Conservation (phyloP, 176 grass and related monocot genomes). For the Panicum miliaceum region DNA sequence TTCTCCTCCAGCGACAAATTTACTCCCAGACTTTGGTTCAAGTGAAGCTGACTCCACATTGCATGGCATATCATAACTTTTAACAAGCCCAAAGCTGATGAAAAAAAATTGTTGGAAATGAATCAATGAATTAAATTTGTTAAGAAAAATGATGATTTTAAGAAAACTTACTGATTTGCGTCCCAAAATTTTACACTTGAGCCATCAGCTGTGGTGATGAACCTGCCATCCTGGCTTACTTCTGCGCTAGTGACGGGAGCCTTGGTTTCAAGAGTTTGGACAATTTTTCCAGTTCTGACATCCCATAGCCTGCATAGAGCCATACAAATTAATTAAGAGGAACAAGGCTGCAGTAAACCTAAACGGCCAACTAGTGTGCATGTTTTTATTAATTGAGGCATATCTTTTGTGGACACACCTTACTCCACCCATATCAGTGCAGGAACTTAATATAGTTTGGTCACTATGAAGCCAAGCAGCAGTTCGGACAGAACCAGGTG, state of each 20-base stretch:
- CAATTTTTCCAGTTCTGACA: constrained; percentile 90
- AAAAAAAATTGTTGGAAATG: constrained; percentile 26
- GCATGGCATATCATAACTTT: constrained; percentile 97
- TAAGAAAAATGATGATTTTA: constrained; percentile 3
- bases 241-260: constrained; percentile 90
- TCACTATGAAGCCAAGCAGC: constrained; percentile 96
- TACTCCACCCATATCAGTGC: constrained; percentile 94
- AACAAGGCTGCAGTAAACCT: background rate
- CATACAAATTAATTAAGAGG: constrained; percentile 19
- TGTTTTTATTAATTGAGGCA: background rate
- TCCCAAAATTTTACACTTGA: constrained; percentile 98
- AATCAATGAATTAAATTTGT: background rate
- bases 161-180: constrained; percentile 79
- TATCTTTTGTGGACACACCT: constrained; percentile 54
- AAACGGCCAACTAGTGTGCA: background rate
- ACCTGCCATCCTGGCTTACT: constrained; percentile 93
- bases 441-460: constrained; percentile 90
- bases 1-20: constrained; percentile 94
- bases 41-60: constrained; percentile 95
- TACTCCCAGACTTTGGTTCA: constrained; percentile 82
- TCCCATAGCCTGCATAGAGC: constrained; percentile 74
- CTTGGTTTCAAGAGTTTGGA: constrained; percentile 97
- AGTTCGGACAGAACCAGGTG: constrained; percentile 86
- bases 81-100: constrained; percentile 87
- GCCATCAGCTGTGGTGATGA: constrained; percentile 95